Conservation (phyloP, 1,284 basidiomycete genomes). For the Ceratobasidium sp. region DNA sequence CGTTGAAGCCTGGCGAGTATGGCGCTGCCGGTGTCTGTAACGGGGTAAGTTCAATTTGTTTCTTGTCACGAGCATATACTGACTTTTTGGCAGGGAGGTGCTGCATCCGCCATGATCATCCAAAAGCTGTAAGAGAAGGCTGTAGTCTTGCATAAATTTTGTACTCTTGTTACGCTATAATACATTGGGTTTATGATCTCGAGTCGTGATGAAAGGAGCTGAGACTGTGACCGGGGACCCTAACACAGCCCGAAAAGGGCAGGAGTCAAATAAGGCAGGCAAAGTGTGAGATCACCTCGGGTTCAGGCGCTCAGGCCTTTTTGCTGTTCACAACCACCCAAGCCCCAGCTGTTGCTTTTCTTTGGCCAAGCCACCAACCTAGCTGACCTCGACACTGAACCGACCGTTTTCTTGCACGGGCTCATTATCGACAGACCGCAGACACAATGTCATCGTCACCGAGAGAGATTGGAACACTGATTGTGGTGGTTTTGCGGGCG, state of each 20-base stretch:
- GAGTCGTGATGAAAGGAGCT: background rate
- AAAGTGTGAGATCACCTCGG: conserved; percentile 17
- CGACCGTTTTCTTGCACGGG: background rate
- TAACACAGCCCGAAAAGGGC: conserved; percentile 36
- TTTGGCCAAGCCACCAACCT: background rate
- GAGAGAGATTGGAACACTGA: conserved; percentile 90
- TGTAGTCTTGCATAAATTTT: background rate
- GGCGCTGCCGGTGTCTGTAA: conserved; percentile 99
- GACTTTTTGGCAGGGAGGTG: conserved; percentile 76
- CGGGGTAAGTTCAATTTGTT: conserved; percentile 69
- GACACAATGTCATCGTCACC: conserved; percentile 54
- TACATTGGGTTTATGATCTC: conserved; percentile 25
- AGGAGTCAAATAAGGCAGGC: conserved; percentile 30
- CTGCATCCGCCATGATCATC: conserved; percentile 89
- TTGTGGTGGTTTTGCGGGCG: conserved; percentile 94
- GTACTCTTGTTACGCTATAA: conserved; percentile 8
- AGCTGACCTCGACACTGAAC: background rate
- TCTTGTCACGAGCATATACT: conserved; percentile 45
- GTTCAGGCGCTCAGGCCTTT: conserved; percentile 30
- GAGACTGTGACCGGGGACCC: conserved; percentile 15
- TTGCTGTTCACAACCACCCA: conserved; percentile 28
- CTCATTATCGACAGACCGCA: background rate
- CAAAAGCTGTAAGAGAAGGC: conserved; percentile 73
- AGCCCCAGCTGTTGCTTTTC: conserved; percentile 10
- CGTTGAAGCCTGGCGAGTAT: conserved; percentile 94